These are phyloP conservation scores for Myxozyma udenii DNA, from an alignment of 805 yeast species.

Conservation along the genomic window DNA sequence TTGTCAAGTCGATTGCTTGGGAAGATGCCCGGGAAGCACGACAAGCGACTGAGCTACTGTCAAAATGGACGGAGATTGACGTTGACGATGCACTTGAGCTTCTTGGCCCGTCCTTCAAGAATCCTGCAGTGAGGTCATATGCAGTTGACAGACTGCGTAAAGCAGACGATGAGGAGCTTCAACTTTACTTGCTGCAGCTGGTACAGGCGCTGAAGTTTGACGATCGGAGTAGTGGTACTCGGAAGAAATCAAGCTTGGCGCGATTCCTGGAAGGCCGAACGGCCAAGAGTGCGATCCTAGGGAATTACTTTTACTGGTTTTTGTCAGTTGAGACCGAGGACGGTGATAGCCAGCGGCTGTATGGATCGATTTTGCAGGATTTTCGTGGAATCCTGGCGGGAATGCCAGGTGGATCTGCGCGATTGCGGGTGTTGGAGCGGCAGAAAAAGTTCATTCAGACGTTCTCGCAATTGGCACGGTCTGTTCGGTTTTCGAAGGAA, in stretches of 20 bases:
- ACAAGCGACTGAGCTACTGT: conserved; percentile 72
- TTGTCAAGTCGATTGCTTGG: conserved; percentile 85
- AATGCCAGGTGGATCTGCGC: conserved; percentile 35
- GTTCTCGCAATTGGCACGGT: conserved; percentile 61
- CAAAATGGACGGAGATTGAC: conserved; percentile 70
- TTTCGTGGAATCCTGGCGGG: conserved; percentile 43
- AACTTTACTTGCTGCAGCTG: conserved; percentile 77
- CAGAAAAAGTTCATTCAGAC: conserved; percentile 70
- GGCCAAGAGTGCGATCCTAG: conserved; percentile 59
- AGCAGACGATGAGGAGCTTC: conserved; percentile 71
- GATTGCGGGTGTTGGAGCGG: conserved; percentile 42
- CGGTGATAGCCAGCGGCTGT: conserved; percentile 45
- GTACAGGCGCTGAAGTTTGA: conserved; percentile 92
- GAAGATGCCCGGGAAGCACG: conserved; percentile 74
- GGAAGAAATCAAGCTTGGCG: conserved; percentile 37
- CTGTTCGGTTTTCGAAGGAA: conserved; percentile 65
- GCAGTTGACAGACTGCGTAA: conserved; percentile 80
- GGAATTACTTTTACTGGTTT: conserved; percentile 88
- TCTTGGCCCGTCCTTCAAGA: conserved; percentile 72
- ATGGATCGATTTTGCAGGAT: conserved; percentile 47
- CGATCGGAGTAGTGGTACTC: conserved; percentile 21
- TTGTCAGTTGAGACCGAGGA: conserved; percentile 84
- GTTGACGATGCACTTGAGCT: conserved; percentile 84
- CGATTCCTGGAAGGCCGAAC: conserved; percentile 74
- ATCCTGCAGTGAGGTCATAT: conserved; percentile 70